Conservation (phyloP, 2,329 filamentous ascomycete genomes). For the Monosporascus sp. region DNA sequence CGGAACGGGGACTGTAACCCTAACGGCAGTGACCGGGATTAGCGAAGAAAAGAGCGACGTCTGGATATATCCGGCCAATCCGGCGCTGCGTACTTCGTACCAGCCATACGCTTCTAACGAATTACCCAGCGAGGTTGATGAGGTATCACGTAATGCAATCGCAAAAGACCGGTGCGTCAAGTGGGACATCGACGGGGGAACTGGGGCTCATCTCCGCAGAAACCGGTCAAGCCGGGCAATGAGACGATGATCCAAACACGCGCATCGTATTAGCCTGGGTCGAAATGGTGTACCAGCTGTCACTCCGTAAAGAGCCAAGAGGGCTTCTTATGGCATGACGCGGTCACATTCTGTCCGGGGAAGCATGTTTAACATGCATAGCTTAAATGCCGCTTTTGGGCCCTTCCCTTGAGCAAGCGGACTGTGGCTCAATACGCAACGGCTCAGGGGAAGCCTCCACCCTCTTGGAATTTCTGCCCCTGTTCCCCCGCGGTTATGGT, state of each 20-base stretch:
- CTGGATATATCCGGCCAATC: too few species aligned
- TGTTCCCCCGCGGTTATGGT: background rate
- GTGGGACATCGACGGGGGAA: too few species aligned
- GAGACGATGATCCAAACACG: background rate
- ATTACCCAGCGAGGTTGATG: too few species aligned
- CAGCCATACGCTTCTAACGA: too few species aligned
- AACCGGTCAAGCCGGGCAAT: background rate
- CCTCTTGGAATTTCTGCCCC: background rate
- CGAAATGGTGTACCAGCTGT: too few species aligned
- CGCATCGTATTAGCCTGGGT: background rate
- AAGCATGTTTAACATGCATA: background rate
- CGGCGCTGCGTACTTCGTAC: too few species aligned
- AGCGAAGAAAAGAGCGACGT: too few species aligned
- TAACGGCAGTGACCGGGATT: too few species aligned
- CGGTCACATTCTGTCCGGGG: background rate
- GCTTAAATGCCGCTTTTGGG: background rate
- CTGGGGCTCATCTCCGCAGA: background rate
- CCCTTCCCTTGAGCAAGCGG: background rate
- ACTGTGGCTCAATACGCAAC: background rate
- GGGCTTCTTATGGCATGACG: background rate
- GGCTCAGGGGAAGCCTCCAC: background rate
- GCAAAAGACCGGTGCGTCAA: too few species aligned
- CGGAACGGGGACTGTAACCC: too few species aligned
- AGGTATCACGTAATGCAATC: too few species aligned
- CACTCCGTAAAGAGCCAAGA: too few species aligned